phyloP scores from a whole-genome alignment of 2,329 filamentous ascomycete genomes.

The Fusarium papillatum region DNA sequence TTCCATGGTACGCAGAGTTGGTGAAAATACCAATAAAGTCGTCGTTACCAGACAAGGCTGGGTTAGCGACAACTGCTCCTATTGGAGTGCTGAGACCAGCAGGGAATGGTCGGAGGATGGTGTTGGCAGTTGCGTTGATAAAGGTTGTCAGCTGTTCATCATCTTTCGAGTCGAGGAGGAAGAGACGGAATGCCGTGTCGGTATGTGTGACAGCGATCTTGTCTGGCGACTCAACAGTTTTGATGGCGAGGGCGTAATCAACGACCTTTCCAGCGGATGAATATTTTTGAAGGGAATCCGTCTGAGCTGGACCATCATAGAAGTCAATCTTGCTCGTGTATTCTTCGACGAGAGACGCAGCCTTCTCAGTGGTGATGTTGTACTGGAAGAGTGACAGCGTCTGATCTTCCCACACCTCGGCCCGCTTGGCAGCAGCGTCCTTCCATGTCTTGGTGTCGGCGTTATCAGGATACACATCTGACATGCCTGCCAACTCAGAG shows the following conservation, averaged over 20 bases:
- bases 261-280: constrained; percentile 54
- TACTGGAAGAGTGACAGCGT: constrained; percentile 70
- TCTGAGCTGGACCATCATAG: constrained; percentile 60
- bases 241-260: constrained; percentile 70
- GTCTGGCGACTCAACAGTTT: constrained; percentile 62
- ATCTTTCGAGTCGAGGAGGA: constrained; percentile 72
- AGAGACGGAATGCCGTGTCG: constrained; percentile 74
- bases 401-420: constrained; percentile 72
- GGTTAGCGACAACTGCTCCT: constrained; percentile 72
- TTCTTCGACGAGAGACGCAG: constrained; percentile 58
- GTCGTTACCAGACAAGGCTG: constrained; percentile 64
- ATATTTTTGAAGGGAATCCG: constrained; percentile 48
- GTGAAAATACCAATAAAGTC: constrained; percentile 66
- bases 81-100: constrained; percentile 68
- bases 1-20: constrained; percentile 71
- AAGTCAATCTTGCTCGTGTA: constrained; percentile 58
- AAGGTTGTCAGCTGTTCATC: constrained; percentile 68
- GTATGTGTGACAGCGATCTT: constrained; percentile 72
- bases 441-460: constrained; percentile 55
- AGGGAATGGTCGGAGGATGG: constrained; percentile 70
- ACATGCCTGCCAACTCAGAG: constrained; percentile 58
- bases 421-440: constrained; percentile 60
- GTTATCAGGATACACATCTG: constrained; percentile 63
- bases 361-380: constrained; percentile 56
- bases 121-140: constrained; percentile 68